Percentiles rank a stretch among this genome's conserved stretches.
Conservation (phyloP, 2,329 filamentous ascomycete species). For the Cladosporium halotolerans region DNA sequence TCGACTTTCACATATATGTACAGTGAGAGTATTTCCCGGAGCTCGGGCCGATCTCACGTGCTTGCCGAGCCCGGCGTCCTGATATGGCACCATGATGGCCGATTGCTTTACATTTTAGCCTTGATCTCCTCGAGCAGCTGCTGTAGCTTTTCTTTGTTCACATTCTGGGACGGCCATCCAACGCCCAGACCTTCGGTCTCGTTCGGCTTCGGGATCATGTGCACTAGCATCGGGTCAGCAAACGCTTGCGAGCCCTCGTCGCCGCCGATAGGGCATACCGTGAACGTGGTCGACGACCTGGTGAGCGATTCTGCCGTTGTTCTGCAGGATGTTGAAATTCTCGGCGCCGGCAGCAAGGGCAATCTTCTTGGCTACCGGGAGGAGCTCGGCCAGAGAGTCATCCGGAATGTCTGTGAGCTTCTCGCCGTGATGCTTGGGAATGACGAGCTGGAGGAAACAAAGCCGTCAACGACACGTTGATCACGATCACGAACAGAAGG, state of each 20-base stretch:
- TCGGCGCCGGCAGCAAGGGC: conserved; percentile 66
- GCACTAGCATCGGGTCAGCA: conserved; percentile 61
- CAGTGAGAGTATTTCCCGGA: too few species aligned
- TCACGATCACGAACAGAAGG: neutral
- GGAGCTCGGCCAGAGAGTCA: conserved; percentile 72
- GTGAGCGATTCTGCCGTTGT: conserved; percentile 87
- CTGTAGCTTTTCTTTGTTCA: conserved; percentile 79
- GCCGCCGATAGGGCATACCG: neutral
- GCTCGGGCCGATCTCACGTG: neutral
- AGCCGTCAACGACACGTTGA: neutral
- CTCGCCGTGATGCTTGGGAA: conserved; percentile 83
- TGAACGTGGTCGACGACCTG: conserved; percentile 85
- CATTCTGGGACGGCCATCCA: conserved; percentile 67
- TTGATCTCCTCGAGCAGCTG: conserved; percentile 76
- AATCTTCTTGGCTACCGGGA: conserved; percentile 85
- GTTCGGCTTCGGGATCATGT: conserved; percentile 96
- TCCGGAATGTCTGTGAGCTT: conserved; percentile 93
- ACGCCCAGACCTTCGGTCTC: conserved; percentile 71
- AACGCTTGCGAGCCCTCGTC: neutral
- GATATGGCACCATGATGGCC: conserved; percentile 3
- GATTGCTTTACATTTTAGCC: conserved; percentile 63
- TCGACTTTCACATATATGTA: too few species aligned
- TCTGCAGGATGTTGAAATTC: conserved; percentile 93
- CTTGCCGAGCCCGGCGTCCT: neutral
- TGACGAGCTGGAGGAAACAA: conserved; percentile 64